Percentiles rank a stretch among this genome's conserved stretches.
These are phyloP conservation scores for Plasmodium knowlesi DNA, from an alignment of 169 alveolate species.

Conservation along the genomic window DNA sequence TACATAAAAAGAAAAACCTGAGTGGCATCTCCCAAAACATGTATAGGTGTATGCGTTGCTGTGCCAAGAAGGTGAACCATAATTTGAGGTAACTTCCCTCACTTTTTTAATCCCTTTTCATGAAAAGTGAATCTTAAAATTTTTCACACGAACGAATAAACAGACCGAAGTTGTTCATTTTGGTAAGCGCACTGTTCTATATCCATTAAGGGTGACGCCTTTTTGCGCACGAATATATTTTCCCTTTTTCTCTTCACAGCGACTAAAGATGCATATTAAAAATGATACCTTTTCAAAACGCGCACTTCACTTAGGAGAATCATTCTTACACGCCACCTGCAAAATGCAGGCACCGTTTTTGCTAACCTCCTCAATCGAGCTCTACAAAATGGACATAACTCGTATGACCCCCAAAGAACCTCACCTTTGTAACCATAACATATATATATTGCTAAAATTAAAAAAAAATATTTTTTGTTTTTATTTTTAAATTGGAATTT, in stretches of 20 bases:
- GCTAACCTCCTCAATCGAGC: neutral
- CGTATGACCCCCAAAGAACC: neutral
- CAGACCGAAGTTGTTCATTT: neutral
- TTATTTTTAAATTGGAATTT: slow-evolving; percentile 2
- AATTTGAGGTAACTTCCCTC: neutral
- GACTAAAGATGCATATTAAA: neutral
- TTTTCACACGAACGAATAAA: neutral
- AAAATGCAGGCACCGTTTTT: neutral
- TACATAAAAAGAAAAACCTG: neutral
- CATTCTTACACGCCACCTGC: neutral
- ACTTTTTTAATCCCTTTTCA: neutral
- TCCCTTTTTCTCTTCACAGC: neutral
- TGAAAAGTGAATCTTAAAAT: neutral
- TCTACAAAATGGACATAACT: neutral
- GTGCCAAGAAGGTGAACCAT: neutral
- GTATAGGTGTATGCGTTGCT: neutral
- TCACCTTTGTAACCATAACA: neutral
- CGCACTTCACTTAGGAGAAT: neutral
- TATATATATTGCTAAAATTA: neutral
- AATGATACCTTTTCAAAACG: neutral
- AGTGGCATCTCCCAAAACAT: neutral
- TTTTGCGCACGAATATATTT: neutral
- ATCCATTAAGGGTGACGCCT: neutral
- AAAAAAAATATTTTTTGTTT: neutral
- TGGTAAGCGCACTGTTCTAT: neutral